Evolutionary conservation across 805 yeast species (phyloP), one percentile per base, ranked within the genome.

Genomic region (Blastobotrys mokoenaii): DNA sequence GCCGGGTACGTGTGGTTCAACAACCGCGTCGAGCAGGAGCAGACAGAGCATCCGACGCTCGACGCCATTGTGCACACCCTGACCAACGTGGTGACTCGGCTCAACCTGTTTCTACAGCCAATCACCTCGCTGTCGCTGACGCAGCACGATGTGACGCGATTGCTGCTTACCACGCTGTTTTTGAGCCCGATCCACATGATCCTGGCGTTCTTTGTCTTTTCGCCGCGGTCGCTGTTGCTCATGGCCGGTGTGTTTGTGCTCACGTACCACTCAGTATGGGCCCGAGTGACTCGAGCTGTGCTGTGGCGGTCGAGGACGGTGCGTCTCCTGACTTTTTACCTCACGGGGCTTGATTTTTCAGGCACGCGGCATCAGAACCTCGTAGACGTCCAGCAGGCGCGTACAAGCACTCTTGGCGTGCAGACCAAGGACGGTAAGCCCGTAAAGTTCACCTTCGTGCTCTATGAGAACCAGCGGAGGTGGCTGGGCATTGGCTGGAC

Each of bases 401-500:
- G 43, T 36, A 43, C 47, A 4, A 42, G 52, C 18, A 38, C 38
- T 9, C 38, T 52, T 11, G 41, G 52, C 15, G 51, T 55, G 49
- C 52, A 65, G 59, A 47, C 64, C 57, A 45, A 62, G 30, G 54
- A 44, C 20, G 70, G 70, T 6, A 70, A 70, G 47, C 75, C 79
- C 20, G 88, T 86, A 27, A 67, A 89, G 46, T 93, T 89, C 64
- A 89, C 97, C 3, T 90, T 86, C 64, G 97, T 87, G 1, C 70
- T 93, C 9, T 89, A 81, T 63, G 98, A 90, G 62, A 90, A 90
- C 62, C 97, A 90, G 68, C 79, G 98, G 59, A 80, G 94, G 57
- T 90, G 98, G 98, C 71, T 90, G 34, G 97, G 97, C 11, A 85
- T 90, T 55, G 98, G 98, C 10, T 90, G 98, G 98, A 90, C 97